These are phyloP conservation scores for Thalassiosira sp. DNA, from an alignment of 352 stramenopile species.

Conservation along the genomic window DNA sequence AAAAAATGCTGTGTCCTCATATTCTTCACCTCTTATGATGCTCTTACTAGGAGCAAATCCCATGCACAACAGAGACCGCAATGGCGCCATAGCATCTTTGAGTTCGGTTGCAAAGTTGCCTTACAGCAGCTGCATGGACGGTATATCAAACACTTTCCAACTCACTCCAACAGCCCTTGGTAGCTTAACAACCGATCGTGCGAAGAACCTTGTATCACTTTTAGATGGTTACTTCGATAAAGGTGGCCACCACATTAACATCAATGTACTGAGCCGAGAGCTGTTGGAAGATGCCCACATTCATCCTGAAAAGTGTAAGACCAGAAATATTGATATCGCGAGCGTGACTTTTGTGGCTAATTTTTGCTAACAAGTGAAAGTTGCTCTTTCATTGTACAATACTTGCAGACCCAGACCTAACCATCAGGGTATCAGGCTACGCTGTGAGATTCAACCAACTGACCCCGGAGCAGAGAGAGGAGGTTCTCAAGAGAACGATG, in stretches of 20 bases:
- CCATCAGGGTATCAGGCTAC: slow-evolving; percentile 69
- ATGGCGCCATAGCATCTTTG: slow-evolving; percentile 67
- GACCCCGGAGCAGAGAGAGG: slow-evolving; percentile 70
- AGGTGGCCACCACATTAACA: slow-evolving; percentile 67
- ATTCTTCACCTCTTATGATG: not conserved
- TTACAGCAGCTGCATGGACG: slow-evolving; percentile 68
- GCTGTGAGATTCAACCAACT: slow-evolving; percentile 71
- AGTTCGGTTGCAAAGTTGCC: slow-evolving; percentile 67
- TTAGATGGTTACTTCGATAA: slow-evolving; percentile 68
- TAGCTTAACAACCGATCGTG: slow-evolving; percentile 21
- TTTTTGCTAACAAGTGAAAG: not conserved
- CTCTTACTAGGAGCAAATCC: slow-evolving; percentile 43
- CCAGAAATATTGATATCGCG: not conserved
- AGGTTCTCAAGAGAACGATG: slow-evolving; percentile 69
- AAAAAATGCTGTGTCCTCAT: not conserved
- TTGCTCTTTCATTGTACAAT: not conserved
- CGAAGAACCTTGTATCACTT: slow-evolving; percentile 57
- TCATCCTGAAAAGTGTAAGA: slow-evolving; percentile 64
- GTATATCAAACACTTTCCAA: slow-evolving; percentile 74
- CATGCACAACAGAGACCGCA: slow-evolving; percentile 67
- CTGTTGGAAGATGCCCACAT: slow-evolving; percentile 63
- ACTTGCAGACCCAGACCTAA: slow-evolving; percentile 50
- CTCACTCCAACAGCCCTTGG: slow-evolving; percentile 61
- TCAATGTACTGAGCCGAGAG: slow-evolving; percentile 60
- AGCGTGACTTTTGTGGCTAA: not conserved